Conservation (phyloP, 768 basidiomycete species). For the Boletus sensibilis region DNA sequence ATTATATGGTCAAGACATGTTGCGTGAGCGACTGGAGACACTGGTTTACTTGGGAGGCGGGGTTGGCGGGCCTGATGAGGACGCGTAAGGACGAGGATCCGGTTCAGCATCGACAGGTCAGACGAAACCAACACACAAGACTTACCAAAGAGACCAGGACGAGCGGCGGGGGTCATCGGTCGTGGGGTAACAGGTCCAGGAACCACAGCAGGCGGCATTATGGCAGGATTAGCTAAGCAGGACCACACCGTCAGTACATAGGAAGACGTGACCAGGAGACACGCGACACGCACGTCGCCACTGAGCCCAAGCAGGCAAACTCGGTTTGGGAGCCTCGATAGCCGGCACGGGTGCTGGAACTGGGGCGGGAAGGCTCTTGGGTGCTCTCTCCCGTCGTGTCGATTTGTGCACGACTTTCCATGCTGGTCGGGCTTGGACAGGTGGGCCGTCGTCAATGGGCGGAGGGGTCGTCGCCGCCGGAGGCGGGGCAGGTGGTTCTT, state of each 20-base stretch:
- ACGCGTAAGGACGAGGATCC: neutral
- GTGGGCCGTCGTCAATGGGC: conserved; percentile 45
- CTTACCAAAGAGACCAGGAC: conserved; percentile 67
- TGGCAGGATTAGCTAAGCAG: conserved; percentile 58
- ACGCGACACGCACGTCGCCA: conserved; percentile 61
- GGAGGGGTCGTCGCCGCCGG: conserved; percentile 44
- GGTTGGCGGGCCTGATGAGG: conserved; percentile 40
- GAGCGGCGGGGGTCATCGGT: conserved; percentile 48
- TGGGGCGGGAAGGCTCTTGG: conserved; percentile 41
- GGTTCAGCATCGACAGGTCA: neutral
- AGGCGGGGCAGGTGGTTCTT: conserved; percentile 38
- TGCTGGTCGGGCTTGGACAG: conserved; percentile 57
- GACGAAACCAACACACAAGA: neutral
- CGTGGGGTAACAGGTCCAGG: conserved; percentile 32
- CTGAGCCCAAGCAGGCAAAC: conserved; percentile 77
- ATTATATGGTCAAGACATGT: conserved; percentile 1
- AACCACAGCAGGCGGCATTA: conserved; percentile 52
- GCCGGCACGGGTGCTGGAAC: conserved; percentile 36
- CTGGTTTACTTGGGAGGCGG: conserved; percentile 43
- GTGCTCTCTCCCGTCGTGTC: conserved; percentile 49
- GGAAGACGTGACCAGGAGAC: neutral
- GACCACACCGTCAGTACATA: neutral
- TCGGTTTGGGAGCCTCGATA: conserved; percentile 47
- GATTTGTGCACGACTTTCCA: conserved; percentile 76
- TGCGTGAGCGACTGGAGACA: neutral